Base-by-base conservation (phyloP, 257 asterid species). In the Perilla frutescens region DNA sequence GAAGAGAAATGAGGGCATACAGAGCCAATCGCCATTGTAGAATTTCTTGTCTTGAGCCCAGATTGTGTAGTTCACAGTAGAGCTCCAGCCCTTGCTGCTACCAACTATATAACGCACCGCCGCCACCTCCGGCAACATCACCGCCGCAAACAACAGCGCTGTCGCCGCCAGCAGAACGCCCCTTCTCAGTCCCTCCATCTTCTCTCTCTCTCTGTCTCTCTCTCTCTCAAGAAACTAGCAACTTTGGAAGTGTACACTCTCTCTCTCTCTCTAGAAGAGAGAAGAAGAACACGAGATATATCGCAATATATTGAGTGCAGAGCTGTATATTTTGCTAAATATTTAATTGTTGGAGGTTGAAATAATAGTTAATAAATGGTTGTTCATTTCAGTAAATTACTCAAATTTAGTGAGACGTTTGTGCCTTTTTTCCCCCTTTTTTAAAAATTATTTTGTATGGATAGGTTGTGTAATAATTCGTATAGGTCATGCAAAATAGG, bases 21-120 rank as follows among this genome's bases (percentile, higher is more conserved):
- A 86, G 0, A 90, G 87, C 96, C 95, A 90, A 80, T 90, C 96
- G 5, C 80, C 95, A 8, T 72, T 72, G 82, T 90, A 86, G 81
- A 90, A 88, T 39, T 82, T 85, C 47, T 76, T 82, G n/a, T 11
- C 82, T 66, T 76, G 66, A 51, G 87, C 91, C 96, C 96, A 90
- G 39, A 71, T 9, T 0, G 91, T 85, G 88, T 72, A 88, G 81
- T 88, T 88, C 14, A 81, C 83, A 71, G 44, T 66, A 76, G 7
- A 82, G 39, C 62, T 61, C 96, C 96, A 90, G 3, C 91, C 87
- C 71, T 40, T 39, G 11, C 68, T 75, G 7, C 15, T 83, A 8
- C 96, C 96, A 12, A 88, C 91, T 2, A 26, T 73, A 56, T 80
- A 83, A 6, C 87, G 88, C 71, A 65, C 79, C n/a, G 92, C 89